These are phyloP conservation scores for Waltergamsia citrina DNA, from an alignment of 2,329 filamentous ascomycete species.

Conservation along the genomic window DNA sequence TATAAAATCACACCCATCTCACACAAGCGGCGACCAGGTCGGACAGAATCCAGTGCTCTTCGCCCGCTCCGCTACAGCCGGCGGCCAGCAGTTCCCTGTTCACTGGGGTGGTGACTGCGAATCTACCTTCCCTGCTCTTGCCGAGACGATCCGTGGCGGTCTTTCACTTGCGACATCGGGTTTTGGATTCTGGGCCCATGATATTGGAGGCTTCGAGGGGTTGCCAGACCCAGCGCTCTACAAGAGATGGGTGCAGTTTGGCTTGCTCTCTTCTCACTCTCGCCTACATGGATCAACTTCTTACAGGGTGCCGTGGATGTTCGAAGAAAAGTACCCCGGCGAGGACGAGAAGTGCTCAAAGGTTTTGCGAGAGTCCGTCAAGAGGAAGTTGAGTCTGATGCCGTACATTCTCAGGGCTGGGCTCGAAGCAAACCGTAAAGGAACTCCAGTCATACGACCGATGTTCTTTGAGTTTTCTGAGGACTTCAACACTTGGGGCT, in stretches of 20 bases:
- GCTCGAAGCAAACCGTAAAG: slow-evolving; percentile 28
- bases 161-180: slow-evolving; percentile 53
- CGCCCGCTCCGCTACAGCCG: slow-evolving; percentile 56
- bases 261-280: slow-evolving; percentile 59
- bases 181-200: slow-evolving; percentile 59
- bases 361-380: slow-evolving; percentile 34
- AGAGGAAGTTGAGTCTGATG: slow-evolving; percentile 41
- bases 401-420: slow-evolving; percentile 41
- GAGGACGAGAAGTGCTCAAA: slow-evolving; percentile 40
- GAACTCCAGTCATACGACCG: slow-evolving; percentile 55
- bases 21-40: slow-evolving; percentile 30
- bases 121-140: slow-evolving; percentile 63
- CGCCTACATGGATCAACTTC: slow-evolving; percentile 60
- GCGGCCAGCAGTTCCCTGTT: slow-evolving; percentile 59
- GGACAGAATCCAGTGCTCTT: slow-evolving; percentile 43
- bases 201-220: slow-evolving; percentile 65
- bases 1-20: slow-evolving; percentile 37
- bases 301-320: slow-evolving; percentile 67
- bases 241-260: slow-evolving; percentile 70
- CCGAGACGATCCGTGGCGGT: slow-evolving; percentile 59
- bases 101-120: slow-evolving; percentile 71
- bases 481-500: slow-evolving; percentile 54
- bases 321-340: slow-evolving; percentile 52
- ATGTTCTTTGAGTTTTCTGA: slow-evolving; percentile 62
- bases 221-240: slow-evolving; percentile 58